Evolutionary conservation across 2,329 filamentous ascomycete species (phyloP), one percentile per base, ranked within the genome.

Genomic region (Grosmannia clavigera): DNA sequence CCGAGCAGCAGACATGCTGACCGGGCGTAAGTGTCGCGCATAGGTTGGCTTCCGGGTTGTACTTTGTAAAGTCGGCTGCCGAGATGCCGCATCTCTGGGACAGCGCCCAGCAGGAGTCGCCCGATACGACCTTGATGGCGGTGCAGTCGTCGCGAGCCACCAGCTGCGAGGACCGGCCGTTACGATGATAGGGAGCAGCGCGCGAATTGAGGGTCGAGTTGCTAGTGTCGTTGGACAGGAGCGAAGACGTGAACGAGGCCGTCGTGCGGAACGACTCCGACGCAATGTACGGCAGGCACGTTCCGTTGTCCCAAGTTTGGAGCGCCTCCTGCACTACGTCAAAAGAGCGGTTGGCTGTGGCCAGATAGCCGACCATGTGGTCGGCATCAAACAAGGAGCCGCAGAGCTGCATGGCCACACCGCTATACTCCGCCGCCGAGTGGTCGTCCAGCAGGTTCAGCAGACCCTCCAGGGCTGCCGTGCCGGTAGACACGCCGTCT

Each of bases 1-100:
- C 40, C 10, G 68, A 69, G 60, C 73, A 76, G 65, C 74, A 76
- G 0, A 74, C 70, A 51, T 64, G 67, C 63, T 74, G 68, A 27
- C 68, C 68, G 0, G 67, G 64, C 6, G 59, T 59, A 0, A 79
- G 67, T 0, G 62, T 69, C 3, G 67, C 63, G 58, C 73, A 76
- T 1, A 73, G 65, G 25, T 60, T 59, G 0, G 59, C 29, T 3
- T 29, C 59, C 5, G 65, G 60, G 61, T 72, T 69, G 58, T 68
- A 68, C 55, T 65, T 65, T 0, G 61, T 66, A 46, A 70, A 40
- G 67, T 64, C 60, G 9, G 57, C 53, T 3, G 40, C 56, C 9
- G 61, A 56, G 33, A 64, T 61, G 50, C 61, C 62, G 35, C 64
- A 65, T 46, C 60, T 59, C 3, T 50, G n/a, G 3, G 63, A 63